Evolutionary conservation across 495 filamentous ascomycete genomes (phyloP), one percentile per base, ranked within the genome.

Genomic region (Bryoglossum gracile): DNA sequence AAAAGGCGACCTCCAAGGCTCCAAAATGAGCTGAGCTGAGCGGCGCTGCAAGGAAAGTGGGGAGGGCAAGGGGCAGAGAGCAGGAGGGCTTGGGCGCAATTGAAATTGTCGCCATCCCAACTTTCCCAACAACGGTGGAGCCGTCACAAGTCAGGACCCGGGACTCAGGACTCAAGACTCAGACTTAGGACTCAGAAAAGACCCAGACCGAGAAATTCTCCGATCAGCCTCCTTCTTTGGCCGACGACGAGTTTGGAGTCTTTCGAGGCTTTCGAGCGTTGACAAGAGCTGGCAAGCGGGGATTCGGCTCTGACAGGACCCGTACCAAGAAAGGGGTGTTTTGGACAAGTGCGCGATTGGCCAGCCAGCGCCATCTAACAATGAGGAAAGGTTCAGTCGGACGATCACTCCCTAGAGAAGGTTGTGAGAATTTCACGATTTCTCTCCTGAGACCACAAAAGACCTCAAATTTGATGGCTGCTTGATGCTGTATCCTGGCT

Each of bases 151-250:
- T n/a, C n/a, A n/a, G n/a, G n/a, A n/a, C n/a, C n/a, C 3, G 4
- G 16, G 19, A 4, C 35, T 18, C 35, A 38, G 14, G 16, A 13
- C 16, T 38, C 16, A 19, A 16, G 35, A 19, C 6, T 19, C 22
- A 6, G 6, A 6, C 28, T 32, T 32, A 13, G 28, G 28, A 32
- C 28, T 32, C n/a, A n/a, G n/a, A n/a, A n/a, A n/a, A n/a, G n/a
- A n/a, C 26, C 26, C 26, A 30, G 26, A 13, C 26, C 14, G 9
- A 32, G 25, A 43, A 30, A 43, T 30, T 43, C 41, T 43, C 41
- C 41, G 41, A 43, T 43, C 41, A 43, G 41, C 41, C 41, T 43
- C 41, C 8, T 43, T 32, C 18, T 18, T 43, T 8, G 41, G 41
- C 25, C 25, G 23, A 30, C 3, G 11, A 30, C n/a, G 6, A 5